Evolutionary conservation across 306 rosid species (phyloP), one percentile per base, ranked within the genome.

Genomic region (Vigna nakashimae): DNA sequence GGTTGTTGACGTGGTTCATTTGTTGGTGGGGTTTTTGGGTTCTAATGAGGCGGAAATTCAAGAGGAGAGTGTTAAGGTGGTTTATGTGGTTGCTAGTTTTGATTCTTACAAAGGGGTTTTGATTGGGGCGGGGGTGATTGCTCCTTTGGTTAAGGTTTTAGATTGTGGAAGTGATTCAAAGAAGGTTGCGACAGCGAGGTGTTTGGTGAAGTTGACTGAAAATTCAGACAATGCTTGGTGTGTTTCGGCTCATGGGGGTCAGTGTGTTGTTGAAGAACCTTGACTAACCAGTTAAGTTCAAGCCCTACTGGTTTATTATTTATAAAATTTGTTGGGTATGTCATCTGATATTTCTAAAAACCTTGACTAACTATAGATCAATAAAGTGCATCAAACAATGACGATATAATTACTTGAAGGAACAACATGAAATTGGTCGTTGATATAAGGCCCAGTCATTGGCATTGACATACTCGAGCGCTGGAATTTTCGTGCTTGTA

Each of bases 191-290:
- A 75, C 94, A 7, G 88, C 88, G 0, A 92, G 86, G 82, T 89
- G 96, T 86, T 87, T 94, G 90, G 14, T 69, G 82, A 90, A 91
- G 73, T 64, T 91, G 24, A 94, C 98, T 1, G 91, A 87, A 87
- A 92, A 94, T 89, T 88, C 94, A 0, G 94, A 91, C 1, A 94
- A 91, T 66, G 94, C 93, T 71, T 94, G 98, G 98, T 88, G 88
- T 36, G 93, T 94, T 71, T 94, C 97, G 0, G 96, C 96, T 73
- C 98, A 94, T 42, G 98, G 1, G 98, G 98, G 72, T 94, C 60
- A 89, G 93, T 9, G 87, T 88, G 4, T 66, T 94, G 83, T 86
- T 92, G 63, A 94, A 90, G 50, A 86, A 20, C 20, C 20, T 20
- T 20, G 20, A 20, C 20, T 20, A 51, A 69, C 78, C 6, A 43